Percentiles rank a stretch among this genome's conserved stretches.
phyloP scores from a whole-genome alignment of 352 stramenopile genomes.

The Phytophthora pisi region DNA sequence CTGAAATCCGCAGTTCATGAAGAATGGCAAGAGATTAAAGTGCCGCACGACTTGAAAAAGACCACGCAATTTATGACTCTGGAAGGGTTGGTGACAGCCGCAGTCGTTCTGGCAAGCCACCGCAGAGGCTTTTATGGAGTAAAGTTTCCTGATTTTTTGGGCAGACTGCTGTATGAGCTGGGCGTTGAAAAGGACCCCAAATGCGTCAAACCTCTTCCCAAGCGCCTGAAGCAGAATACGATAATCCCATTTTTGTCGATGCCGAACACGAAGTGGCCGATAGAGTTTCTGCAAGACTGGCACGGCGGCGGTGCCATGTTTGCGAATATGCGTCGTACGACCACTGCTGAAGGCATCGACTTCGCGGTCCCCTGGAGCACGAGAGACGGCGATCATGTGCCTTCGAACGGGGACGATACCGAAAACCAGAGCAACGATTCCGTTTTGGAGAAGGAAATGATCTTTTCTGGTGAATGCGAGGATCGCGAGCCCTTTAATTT shows the following conservation, averaged over 20 bases:
- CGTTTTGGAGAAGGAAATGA: not conserved
- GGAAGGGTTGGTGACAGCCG: not conserved
- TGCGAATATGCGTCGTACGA: not conserved
- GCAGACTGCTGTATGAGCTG: not conserved
- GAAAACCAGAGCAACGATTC: not conserved
- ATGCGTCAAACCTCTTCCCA: not conserved
- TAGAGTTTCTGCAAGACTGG: not conserved
- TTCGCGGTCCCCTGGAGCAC: not conserved
- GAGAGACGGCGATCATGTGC: not conserved
- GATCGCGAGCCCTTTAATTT: not conserved
- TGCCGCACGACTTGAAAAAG: not conserved
- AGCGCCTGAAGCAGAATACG: not conserved
- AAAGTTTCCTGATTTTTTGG: not conserved
- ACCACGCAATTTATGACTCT: not conserved
- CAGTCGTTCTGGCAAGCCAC: conserved; percentile 3
- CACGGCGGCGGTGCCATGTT: conserved; percentile 1
- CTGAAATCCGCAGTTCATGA: not conserved
- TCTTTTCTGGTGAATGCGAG: not conserved
- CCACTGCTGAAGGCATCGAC: not conserved
- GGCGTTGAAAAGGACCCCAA: not conserved
- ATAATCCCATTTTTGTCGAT: not conserved
- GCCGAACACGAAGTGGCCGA: conserved; percentile 3
- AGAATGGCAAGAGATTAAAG: not conserved
- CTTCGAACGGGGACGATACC: not conserved
- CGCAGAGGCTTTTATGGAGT: not conserved